phyloP scores from a whole-genome alignment of 2,329 filamentous ascomycete species.

The Coniella vitis region DNA sequence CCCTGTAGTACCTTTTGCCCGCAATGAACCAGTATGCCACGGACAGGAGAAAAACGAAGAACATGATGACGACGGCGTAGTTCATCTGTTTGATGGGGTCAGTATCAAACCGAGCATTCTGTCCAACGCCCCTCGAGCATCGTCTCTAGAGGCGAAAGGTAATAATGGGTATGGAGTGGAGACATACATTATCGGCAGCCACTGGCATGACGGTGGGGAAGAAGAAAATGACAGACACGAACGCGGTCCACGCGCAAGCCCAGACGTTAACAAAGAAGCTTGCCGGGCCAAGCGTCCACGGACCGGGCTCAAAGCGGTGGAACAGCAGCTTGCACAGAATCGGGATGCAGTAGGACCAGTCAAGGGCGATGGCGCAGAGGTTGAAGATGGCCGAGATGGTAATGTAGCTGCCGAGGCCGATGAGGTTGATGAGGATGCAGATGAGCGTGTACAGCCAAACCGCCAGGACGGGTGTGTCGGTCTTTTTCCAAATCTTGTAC shows the following conservation, averaged over 20 bases:
- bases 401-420: conserved; percentile 48
- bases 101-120: not conserved
- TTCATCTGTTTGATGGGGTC: conserved; percentile 39
- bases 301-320: conserved; percentile 41
- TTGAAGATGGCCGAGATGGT: conserved; percentile 48
- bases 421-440: conserved; percentile 52
- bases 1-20: conserved; percentile 41
- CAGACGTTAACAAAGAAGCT: conserved; percentile 37
- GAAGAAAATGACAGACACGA: conserved; percentile 47
- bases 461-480: conserved; percentile 44
- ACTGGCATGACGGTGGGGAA: conserved; percentile 43
- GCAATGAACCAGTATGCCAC: conserved; percentile 37
- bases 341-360: conserved; percentile 51
- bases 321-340: conserved; percentile 46
- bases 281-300: conserved; percentile 42
- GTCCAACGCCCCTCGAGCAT: no score
- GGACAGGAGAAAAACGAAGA: conserved; percentile 36
- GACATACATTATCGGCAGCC: conserved; percentile 34
- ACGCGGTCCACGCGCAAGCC: conserved; percentile 45
- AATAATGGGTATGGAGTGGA: not conserved
- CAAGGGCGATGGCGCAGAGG: conserved; percentile 46
- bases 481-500: conserved; percentile 41
- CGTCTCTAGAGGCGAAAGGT: not conserved
- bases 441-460: conserved; percentile 50
- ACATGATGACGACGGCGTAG: conserved; percentile 45